Evolutionary conservation across 495 filamentous ascomycete species (phyloP).

Genomic region (Delitschia confertaspora): DNA sequence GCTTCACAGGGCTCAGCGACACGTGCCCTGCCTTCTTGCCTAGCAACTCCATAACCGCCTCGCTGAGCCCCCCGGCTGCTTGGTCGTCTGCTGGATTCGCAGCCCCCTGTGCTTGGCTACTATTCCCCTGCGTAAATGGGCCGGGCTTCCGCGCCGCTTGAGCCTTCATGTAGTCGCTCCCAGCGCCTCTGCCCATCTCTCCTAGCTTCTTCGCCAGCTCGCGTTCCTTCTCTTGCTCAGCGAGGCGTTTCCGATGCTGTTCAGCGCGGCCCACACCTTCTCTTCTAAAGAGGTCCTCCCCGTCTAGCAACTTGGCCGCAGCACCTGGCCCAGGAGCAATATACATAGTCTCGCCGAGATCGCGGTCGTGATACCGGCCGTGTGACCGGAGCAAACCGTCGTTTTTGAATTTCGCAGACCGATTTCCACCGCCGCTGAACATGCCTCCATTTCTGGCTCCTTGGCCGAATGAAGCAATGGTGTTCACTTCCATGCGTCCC

Average conservation of each 20-base stretch:
- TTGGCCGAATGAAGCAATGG: slow-evolving; percentile 40
- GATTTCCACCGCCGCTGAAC: slow-evolving; percentile 24
- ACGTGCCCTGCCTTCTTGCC: slow-evolving; percentile 49
- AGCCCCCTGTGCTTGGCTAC: slow-evolving; percentile 6
- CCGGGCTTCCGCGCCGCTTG: slow-evolving; percentile 4
- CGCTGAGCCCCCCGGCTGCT: slow-evolving; percentile 31
- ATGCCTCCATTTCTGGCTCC: slow-evolving; percentile 28
- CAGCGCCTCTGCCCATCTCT: slow-evolving; percentile 55
- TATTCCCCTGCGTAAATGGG: background rate
- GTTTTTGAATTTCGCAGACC: slow-evolving; percentile 18
- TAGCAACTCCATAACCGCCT: slow-evolving; percentile 49
- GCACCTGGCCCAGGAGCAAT: slow-evolving; percentile 35
- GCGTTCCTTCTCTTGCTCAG: slow-evolving; percentile 65
- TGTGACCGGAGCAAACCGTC: slow-evolving; percentile 38
- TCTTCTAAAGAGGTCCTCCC: slow-evolving; percentile 49
- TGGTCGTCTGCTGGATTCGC: slow-evolving; percentile 5
- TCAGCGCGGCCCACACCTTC: slow-evolving; percentile 53
- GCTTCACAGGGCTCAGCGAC: slow-evolving; percentile 64
- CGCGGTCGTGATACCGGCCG: slow-evolving; percentile 50
- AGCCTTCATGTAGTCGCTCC: slow-evolving; percentile 60
- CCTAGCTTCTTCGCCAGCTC: slow-evolving; percentile 67
- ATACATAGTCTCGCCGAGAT: slow-evolving; percentile 29
- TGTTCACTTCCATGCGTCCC: slow-evolving; percentile 73
- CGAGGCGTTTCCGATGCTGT: slow-evolving; percentile 56
- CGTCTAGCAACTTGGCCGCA: slow-evolving; percentile 60